phyloP scores from a whole-genome alignment of 2,329 filamentous ascomycete genomes.

The Calonectria pseudoturangicola region DNA sequence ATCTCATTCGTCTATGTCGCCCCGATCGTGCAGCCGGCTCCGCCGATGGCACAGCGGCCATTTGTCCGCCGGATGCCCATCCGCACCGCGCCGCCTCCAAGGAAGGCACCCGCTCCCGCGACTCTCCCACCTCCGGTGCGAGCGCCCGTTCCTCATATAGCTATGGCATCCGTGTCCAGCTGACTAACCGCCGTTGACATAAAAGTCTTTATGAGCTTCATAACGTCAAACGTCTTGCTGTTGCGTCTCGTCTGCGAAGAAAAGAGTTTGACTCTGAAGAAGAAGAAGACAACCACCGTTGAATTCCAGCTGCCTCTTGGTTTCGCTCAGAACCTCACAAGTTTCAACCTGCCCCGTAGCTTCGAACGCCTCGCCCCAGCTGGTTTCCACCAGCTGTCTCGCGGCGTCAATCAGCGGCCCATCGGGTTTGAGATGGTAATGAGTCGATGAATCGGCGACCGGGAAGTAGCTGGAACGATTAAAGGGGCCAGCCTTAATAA shows the following conservation, averaged over 20 bases:
- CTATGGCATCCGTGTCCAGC: slow-evolving; percentile 21
- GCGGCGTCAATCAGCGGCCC: slow-evolving; percentile 11
- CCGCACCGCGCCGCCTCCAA: not conserved
- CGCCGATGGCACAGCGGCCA: not conserved
- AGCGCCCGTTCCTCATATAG: slow-evolving; percentile 16
- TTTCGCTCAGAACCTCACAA: slow-evolving; percentile 1
- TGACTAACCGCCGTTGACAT: slow-evolving; percentile 21
- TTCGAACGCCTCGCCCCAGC: not conserved
- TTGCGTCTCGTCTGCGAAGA: slow-evolving; percentile 15
- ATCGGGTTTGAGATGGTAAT: slow-evolving; percentile 22
- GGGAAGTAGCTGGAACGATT: not conserved
- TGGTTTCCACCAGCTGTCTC: slow-evolving; percentile 1
- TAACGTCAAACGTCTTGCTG: slow-evolving; percentile 5
- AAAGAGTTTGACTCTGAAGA: slow-evolving; percentile 9
- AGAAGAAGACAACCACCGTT: slow-evolving; percentile 14
- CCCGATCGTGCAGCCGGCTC: slow-evolving; percentile 19
- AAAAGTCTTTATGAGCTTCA: slow-evolving; percentile 4
- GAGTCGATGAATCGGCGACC: slow-evolving; percentile 5
- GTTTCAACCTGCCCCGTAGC: slow-evolving; percentile 4
- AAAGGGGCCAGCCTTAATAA: not conserved
- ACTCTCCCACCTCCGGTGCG: slow-evolving; percentile 19
- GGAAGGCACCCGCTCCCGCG: slow-evolving; percentile 9
- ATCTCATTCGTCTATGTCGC: not conserved
- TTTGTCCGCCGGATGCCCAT: slow-evolving; percentile 11
- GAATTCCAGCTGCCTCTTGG: slow-evolving; percentile 19